Evolutionary conservation across 768 basidiomycete species (phyloP), one percentile per base, ranked within the genome.

Genomic region (Pleurotus cornucopiae): DNA sequence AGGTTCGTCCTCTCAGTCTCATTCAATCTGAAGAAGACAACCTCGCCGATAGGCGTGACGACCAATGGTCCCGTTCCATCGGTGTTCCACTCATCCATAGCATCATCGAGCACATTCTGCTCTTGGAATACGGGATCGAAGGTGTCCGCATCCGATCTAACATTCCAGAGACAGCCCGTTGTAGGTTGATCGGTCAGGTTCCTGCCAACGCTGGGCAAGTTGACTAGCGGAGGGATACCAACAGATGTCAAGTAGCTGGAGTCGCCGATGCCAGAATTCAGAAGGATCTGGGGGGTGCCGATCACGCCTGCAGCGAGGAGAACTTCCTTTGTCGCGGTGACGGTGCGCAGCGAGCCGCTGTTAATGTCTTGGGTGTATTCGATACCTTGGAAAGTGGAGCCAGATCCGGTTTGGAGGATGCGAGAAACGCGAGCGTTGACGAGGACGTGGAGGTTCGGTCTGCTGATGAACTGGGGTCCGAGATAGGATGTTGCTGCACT

Each of bases 401-500:
- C 58, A 14, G 49, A 25, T 3, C 54, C 47, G 1, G 62, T 61
- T 3, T 49, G 52, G 1, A 71, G 44, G 16, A 73, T 58, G 3
- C 69, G 64, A 2, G 67, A 63, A 12, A 70, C 67, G 6, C 66
- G 65, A 0, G 71, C 63, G 43, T 69, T 59, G 5, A 71, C 46
- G 14, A 73, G 44, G 37, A 73, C 64, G 39, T 70, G 66, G 3
- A 69, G 45, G 46, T 73, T 73, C 1, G 58, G 54, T 11, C 72
- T 51, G 3, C 58, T 45, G 1, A 64, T 51, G 38, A 69, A 65
- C 2, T 62, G 37, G 1, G 60, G 54, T 2, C 59, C 60, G 9
- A 73, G 62, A 49, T 71, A 73, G 0, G 66, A 63, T 3, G 66
- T 67, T 6, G 70, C 64, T 9, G 71, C 62, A 45, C 69, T 71